phyloP scores from a whole-genome alignment of 345 rosid genomes.

The Dipteronia dyeriana region DNA sequence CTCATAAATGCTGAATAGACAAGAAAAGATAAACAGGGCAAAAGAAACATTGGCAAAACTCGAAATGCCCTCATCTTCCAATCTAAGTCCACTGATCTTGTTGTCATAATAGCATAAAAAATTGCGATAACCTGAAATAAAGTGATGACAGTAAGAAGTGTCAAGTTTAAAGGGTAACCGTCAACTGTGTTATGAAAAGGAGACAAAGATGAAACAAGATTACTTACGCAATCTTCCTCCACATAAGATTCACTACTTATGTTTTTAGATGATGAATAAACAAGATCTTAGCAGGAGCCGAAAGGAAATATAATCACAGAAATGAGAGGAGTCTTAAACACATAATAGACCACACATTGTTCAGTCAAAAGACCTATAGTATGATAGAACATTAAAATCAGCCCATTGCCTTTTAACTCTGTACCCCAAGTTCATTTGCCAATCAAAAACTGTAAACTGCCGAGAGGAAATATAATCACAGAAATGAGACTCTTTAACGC shows the following conservation, averaged over 20 bases:
- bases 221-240: neutral
- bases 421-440: no score
- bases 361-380: slow-evolving; percentile 1
- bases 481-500: neutral
- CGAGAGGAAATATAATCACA: neutral
- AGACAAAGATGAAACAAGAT: neutral
- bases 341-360: neutral
- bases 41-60: slow-evolving; percentile 66
- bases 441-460: neutral
- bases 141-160: neutral
- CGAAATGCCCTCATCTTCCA: slow-evolving; percentile 74
- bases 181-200: neutral
- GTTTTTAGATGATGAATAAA: neutral
- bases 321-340: neutral
- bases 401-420: neutral
- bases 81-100: slow-evolving; percentile 57
- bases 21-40: slow-evolving; percentile 58
- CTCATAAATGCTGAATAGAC: slow-evolving; percentile 51
- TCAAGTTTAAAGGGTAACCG: neutral
- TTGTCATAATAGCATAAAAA: slow-evolving; percentile 63
- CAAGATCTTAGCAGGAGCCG: neutral
- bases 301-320: neutral
- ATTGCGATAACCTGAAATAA: slow-evolving; percentile 62
- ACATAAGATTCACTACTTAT: neutral
- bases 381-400: neutral